Evolutionary conservation across 75 land plant species (phyloP), one percentile per base, ranked within the genome.

Genomic region (Gnetum montanum): DNA sequence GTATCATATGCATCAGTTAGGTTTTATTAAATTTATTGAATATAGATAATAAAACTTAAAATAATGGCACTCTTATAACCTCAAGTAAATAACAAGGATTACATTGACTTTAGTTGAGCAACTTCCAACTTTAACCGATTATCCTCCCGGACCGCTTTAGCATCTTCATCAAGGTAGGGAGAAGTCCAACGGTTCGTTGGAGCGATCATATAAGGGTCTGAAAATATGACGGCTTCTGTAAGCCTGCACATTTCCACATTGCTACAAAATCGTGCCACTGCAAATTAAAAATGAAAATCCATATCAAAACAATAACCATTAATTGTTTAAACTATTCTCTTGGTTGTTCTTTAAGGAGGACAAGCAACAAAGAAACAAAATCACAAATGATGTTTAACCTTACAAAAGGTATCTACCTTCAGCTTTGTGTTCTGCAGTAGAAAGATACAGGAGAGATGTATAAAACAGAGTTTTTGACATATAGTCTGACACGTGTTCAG

Each of bases 191-290:
- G 87, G 29, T 90, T 94, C 51, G 73, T 70, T 34, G 78, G 46
- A 47, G 96, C 74, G 8, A 75, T 61, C 76, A 76, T 82, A 61
- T 94, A 94, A 8, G 98, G 98, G 40, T 94, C 96, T 54, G 98
- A 83, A 40, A 94, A 94, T 34, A 94, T 74, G 52, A 90, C 96
- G 49, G 85, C 88, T 61, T 83, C 98, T 24, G 98, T 94, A 31
- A 78, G 84, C 61, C 96, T 73, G 60, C 91, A 90, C 44, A 94
- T 27, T 63, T 90, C 96, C 48, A 94, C 87, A 65, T 94, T 94
- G 46, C 85, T 91, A 68, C 87, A 94, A 62, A 75, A 94, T 54
- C 79, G 78, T 34, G 90, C 91, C 45, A 93, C 98, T 93, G 90
- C 61, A 74, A 2, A 60, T 28, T 33, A n/a, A n/a, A n/a, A n/a